Evolutionary conservation across 225 moss, liverwort and hornwort genomes (phyloP).

Genomic region (Pseudoscleropodium purum): DNA sequence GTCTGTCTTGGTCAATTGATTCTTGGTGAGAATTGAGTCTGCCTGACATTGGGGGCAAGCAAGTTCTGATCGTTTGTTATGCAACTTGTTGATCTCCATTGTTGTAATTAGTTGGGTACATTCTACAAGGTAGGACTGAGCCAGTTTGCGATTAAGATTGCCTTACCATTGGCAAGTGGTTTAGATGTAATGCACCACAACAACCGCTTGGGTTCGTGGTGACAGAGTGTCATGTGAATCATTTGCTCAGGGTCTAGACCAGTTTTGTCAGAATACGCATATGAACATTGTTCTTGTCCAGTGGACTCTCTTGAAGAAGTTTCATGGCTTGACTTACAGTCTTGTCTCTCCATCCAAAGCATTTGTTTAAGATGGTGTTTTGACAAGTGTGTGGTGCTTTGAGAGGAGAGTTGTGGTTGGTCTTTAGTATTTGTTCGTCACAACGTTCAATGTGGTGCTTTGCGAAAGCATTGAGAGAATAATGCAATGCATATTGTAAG

Average conservation of each 20-base stretch:
- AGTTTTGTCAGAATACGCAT: too few relatives aligned
- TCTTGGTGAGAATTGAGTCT: too few relatives aligned
- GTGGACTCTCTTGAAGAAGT: too few relatives aligned
- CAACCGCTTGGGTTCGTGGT: background rate
- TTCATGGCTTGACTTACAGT: too few relatives aligned
- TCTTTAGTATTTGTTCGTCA: background rate
- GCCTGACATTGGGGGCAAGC: background rate
- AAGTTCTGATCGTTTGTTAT: background rate
- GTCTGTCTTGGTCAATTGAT: too few relatives aligned
- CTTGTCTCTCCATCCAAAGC: too few relatives aligned
- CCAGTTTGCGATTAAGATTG: background rate
- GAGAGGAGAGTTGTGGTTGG: background rate
- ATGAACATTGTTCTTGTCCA: too few relatives aligned
- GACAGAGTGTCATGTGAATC: background rate
- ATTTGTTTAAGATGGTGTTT: too few relatives aligned
- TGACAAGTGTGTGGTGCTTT: background rate
- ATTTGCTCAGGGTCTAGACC: background rate
- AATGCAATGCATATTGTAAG: background rate
- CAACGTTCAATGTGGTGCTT: background rate
- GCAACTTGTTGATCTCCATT: background rate
- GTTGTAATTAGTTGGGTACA: too few relatives aligned
- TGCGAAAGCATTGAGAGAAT: background rate
- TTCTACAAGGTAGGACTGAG: background rate
- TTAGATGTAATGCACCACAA: background rate
- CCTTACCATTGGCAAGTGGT: background rate